Percentiles rank a stretch among this genome's conserved stretches.
Evolutionary conservation across 345 rosid genomes (phyloP).

Genomic region (Salix viminalis): DNA sequence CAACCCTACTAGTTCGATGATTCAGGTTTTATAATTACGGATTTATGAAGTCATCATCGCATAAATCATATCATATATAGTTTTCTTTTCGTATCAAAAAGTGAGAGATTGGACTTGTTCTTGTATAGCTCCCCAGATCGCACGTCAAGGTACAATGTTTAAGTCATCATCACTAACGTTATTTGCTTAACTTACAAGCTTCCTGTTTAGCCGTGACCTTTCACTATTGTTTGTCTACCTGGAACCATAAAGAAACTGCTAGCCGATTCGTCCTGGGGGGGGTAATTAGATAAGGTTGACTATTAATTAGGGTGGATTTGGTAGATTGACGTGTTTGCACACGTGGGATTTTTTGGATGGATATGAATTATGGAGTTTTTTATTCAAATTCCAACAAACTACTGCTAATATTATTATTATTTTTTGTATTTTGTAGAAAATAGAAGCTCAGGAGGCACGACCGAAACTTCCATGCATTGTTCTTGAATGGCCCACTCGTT

Average conservation of each 20-base stretch:
- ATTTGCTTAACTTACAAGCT: constrained; percentile 21
- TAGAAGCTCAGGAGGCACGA: neutral
- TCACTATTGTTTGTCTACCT: neutral
- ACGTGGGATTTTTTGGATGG: constrained; percentile 16
- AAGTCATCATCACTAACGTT: constrained; percentile 16
- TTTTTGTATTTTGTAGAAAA: neutral
- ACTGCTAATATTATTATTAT: neutral
- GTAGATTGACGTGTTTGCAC: constrained; percentile 16
- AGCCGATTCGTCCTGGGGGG: no score
- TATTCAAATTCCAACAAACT: neutral
- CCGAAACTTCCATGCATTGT: constrained; percentile 32
- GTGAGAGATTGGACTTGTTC: constrained; percentile 13
- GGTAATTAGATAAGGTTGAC: neutral
- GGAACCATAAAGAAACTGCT: no score
- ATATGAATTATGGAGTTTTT: neutral
- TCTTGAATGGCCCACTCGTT: constrained; percentile 23
- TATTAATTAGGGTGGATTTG: neutral
- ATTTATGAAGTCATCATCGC: no score
- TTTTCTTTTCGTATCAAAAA: no score
- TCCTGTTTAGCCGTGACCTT: neutral
- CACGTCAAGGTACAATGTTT: neutral
- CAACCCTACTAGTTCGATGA: no score
- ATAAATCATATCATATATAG: no score
- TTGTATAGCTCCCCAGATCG: neutral
- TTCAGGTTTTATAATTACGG: no score